Conservation (phyloP, 2,329 filamentous ascomycete genomes). For the Pestalotiopsis sp. region DNA sequence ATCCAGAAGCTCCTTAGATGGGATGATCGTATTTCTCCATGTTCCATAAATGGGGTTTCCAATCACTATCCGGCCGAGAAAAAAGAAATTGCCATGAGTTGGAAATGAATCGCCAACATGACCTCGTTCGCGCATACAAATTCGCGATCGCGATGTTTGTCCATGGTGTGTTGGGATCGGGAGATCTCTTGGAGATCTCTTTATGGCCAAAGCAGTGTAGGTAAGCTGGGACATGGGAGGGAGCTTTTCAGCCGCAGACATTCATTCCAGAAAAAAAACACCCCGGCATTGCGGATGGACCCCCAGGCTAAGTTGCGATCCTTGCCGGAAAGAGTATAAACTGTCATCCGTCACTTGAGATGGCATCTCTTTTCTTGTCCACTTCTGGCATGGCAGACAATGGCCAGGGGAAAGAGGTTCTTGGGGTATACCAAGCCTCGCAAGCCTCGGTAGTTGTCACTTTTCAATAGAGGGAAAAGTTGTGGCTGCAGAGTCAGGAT, state of each 20-base stretch:
- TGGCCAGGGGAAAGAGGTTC: background rate
- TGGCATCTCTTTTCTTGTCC: background rate
- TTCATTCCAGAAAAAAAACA: background rate
- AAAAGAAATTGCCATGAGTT: background rate
- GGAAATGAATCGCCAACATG: background rate
- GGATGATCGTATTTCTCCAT: too few species aligned
- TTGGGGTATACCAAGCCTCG: background rate
- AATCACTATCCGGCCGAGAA: background rate
- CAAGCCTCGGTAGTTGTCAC: background rate
- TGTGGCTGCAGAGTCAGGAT: background rate
- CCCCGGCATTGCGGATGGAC: background rate
- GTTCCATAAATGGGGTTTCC: background rate
- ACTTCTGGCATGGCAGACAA: background rate
- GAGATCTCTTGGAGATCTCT: background rate
- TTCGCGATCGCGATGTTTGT: background rate
- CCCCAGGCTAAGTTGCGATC: background rate
- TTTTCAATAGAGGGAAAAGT: background rate
- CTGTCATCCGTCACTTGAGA: background rate
- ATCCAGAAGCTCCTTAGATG: too few species aligned
- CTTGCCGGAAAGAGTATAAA: background rate
- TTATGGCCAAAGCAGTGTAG: too few species aligned
- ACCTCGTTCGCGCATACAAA: background rate
- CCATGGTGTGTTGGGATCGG: background rate
- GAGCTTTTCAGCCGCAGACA: background rate
- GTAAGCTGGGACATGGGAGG: too few species aligned